Base-by-base conservation (phyloP, 225 moss, liverwort and hornwort genomes). In the Physcomitrellopsis africana region DNA sequence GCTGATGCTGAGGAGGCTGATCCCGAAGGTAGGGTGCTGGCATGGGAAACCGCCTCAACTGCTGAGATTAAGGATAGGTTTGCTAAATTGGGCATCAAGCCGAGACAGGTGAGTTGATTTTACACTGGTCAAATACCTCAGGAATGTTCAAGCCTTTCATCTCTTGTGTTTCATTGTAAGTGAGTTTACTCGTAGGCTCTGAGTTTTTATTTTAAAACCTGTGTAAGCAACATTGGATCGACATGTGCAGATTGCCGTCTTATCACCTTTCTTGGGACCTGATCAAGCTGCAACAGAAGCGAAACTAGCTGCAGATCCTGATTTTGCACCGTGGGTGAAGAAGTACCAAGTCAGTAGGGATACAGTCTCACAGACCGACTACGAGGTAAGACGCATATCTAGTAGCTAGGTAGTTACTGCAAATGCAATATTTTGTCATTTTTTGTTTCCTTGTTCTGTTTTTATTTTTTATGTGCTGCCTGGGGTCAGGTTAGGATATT, bases 351-450 rank as follows among this genome's bases (percentile, higher is more conserved):
- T 66, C 0, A 99, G 95, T 81, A 88, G 95, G 69, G 79, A 85
- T 71, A 95, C 99, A n/a, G 90, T 99, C 22, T 99, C 99, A 41
- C 89, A 93, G 85, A 93, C 99, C 0, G 99, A 99, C 29, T 99
- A 99, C 52, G 99, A 99, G 87, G 89, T 85, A 76, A 76, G 32
- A 4, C 32, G 1, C 32, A 0, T 37, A 7, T 7, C 32, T 1
- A 37, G 32, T 2, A 37, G 32, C 32, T 37, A 37, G 4, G 4
- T 37, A 7, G 32, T 4, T 37, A 4, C 32, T 37, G 2, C 32
- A 37, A n/a, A 37, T 37, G 57, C 29, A 58, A 46, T 57, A 10
- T 27, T 13, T 19, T 63, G 46, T 27, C 49, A 18, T 24, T 63
- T 68, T 63, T 15, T 24, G 16, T 37, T 37, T 2, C 32, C 7